Evolutionary conservation across 169 alveolate species (phyloP), one percentile per base, ranked within the genome.

Genomic region (Sarcocystis neurona): DNA sequence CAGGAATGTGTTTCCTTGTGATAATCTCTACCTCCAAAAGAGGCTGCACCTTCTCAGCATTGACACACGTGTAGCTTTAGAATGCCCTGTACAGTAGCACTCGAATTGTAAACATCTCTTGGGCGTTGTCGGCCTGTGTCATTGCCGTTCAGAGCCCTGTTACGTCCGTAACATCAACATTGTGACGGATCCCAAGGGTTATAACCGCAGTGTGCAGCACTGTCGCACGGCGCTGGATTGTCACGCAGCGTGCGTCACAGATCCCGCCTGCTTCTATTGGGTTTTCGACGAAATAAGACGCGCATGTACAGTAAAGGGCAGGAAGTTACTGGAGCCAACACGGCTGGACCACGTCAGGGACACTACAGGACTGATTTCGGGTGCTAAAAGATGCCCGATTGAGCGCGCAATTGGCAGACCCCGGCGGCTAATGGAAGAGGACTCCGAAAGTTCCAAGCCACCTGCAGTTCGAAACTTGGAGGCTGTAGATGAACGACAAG

Each of bases 341-440:
- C 12, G 10, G 46, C 75, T 32, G 75, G 43, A 30, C 6, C 15
- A 4, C n/a, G 34, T 44, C 43, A 5, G 50, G 15, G 15, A 34
- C 34, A 72, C 58, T 3, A 32, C 18, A 6, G 82, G 58, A 3
- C 82, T 72, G 82, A 72, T 72, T 18, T 32, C 82, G 30, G 82
- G 82, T 56, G 82, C 82, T 15, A 72, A 72, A 72, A 30, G 82
- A 34, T 72, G 82, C 82, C 37, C 37, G 58, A n/a, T 39, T 27
- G 18, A 6, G 50, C 48, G 23, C 37, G 56, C 30, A 1, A 32
- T 37, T n/a, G 27, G 15, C 0, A 10, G 82, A 4, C 34, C 2
- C 32, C 48, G 82, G 82, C 82, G 82, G 3, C 82, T 72, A 12
- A 72, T 72, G 82, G 82, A 72, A 37, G 82, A 39, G 41, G 58